Percentiles rank a stretch among this genome's conserved stretches.
Evolutionary conservation across 2,329 filamentous ascomycete species (phyloP).

Genomic region (Xenosphaeropsis pyriputrescens): DNA sequence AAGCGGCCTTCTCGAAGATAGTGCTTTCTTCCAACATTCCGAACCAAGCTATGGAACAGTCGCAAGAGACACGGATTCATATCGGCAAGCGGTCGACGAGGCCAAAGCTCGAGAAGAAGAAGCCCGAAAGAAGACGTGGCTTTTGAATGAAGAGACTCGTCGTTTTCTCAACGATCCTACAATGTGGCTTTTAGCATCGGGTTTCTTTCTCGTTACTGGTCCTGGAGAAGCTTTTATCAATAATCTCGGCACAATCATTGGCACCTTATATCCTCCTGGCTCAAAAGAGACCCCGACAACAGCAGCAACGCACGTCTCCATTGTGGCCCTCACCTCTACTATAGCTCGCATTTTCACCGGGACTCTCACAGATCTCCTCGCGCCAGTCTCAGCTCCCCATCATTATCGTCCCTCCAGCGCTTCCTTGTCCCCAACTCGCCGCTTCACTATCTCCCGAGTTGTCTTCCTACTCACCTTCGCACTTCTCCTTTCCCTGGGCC

Average conservation of each 20-base stretch:
- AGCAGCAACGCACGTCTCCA: slow-evolving; percentile 79
- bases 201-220: slow-evolving; percentile 86
- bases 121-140: slow-evolving; percentile 68
- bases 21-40: slow-evolving; percentile 50
- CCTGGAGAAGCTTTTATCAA: slow-evolving; percentile 98
- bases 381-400: slow-evolving; percentile 32
- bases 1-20: slow-evolving; percentile 68
- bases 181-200: slow-evolving; percentile 88
- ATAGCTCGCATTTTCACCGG: slow-evolving; percentile 82
- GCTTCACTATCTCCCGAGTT: slow-evolving; percentile 59
- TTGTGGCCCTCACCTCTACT: slow-evolving; percentile 82
- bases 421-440: slow-evolving; percentile 23
- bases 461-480: slow-evolving; percentile 66
- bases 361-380: slow-evolving; percentile 75
- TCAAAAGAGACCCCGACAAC: slow-evolving; percentile 33
- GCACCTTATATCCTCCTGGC: slow-evolving; percentile 57
- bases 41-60: slow-evolving; percentile 48
- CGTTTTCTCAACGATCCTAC: slow-evolving; percentile 76
- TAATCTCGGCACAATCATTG: slow-evolving; percentile 87
- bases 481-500: slow-evolving; percentile 57
- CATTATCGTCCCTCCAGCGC: slow-evolving; percentile 13
- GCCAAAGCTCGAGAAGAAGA: slow-evolving; percentile 24
- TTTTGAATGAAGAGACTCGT: slow-evolving; percentile 82
- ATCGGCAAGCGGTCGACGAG: slow-evolving; percentile 6
- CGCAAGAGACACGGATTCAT: slow-evolving; percentile 28